Evolutionary conservation across 257 asterid species (phyloP).

Genomic region (Solanum piurae): DNA sequence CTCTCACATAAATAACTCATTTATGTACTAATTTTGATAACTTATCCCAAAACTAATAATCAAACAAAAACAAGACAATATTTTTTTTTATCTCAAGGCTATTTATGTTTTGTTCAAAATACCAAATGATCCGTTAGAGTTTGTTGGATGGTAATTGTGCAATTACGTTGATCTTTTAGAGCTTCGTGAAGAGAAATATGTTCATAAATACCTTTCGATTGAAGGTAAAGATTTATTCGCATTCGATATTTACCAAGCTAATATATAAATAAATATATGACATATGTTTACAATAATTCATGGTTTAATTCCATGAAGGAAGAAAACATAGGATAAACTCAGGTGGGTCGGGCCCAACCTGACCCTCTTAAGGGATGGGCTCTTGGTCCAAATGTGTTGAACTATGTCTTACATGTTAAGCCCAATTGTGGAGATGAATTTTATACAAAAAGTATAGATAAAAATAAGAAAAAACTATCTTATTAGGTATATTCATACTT

Average conservation of each 20-base stretch:
- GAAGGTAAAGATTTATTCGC: too few relatives aligned
- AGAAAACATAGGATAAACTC: neutral
- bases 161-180: neutral
- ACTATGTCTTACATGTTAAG: neutral
- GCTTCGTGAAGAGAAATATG: neutral
- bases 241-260: rapidly evolving
- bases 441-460: too few relatives aligned
- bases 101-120: neutral
- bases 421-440: neutral
- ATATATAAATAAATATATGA: neutral
- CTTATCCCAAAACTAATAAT: neutral
- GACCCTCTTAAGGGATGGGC: neutral
- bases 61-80: neutral
- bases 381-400: neutral
- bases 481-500: too few relatives aligned
- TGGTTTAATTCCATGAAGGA: neutral
- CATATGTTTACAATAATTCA: neutral
- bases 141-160: neutral
- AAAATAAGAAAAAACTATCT: too few relatives aligned
- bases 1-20: neutral
- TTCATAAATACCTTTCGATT: neutral
- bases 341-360: neutral
- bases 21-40: too few relatives aligned
- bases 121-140: neutral
- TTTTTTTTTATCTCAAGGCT: neutral